Evolutionary conservation across 495 filamentous ascomycete genomes (phyloP), one percentile per base, ranked within the genome.

Genomic region (Aspergillus incahuasiensis): DNA sequence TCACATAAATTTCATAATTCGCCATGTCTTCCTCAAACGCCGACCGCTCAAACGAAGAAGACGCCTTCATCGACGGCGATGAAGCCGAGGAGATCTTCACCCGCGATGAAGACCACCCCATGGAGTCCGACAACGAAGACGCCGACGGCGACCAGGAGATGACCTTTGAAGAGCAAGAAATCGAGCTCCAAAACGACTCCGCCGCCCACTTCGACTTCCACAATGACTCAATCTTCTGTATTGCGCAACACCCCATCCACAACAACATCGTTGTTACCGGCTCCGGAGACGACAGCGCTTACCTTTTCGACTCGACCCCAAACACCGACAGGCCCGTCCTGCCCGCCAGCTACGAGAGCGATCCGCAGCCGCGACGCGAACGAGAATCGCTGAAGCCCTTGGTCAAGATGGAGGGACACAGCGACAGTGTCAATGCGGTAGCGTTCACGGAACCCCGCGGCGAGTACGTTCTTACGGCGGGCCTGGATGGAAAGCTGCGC

Each of bases 141-240:
- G 75, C 57, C 16, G 79, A 70, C 48, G 76, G 60, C 12, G 79
- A 87, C 55, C 78, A 83, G n/a, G 69, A 73, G 45, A 84, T 86
- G 58, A 80, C 80, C 47, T 82, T 83, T 25, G 82, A 84, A 48
- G 77, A 82, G 34, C 76, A 91, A 67, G 89, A 91, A 64, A 83
- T 97, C 48, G 74, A 77, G 30, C 77, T 97, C 15, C 80, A 91
- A 55, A 97, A 97, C 74, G 91, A 97, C 77, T 92, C 88, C 55
- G 74, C 83, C 56, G 95, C 91, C 49, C 90, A 96, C 74, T 96
- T 97, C 70, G 94, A 97, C 73, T 65, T 67, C 1, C 91, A 96
- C 77, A 85, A 79, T 45, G 90, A 96, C 76, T 88, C 84, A 44
- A 86, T 99, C 52, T 97, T 96, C 76, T 86, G 87, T 67, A 89